phyloP scores from a whole-genome alignment of 2,329 filamentous ascomycete genomes.

The Fusarium sublunatum region DNA sequence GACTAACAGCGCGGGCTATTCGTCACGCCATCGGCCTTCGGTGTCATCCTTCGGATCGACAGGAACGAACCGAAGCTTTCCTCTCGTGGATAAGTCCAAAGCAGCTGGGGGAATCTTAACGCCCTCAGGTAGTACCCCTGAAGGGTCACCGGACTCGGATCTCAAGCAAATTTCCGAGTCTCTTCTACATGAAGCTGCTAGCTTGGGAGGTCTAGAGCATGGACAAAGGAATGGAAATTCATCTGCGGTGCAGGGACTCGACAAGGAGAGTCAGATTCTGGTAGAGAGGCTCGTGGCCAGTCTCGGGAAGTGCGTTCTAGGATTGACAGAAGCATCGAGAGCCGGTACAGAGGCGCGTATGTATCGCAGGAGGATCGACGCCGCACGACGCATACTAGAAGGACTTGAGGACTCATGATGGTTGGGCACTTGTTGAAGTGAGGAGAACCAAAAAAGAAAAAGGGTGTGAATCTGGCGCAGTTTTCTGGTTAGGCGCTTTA shows the following conservation, averaged over 20 bases:
- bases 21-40: conserved; percentile 57
- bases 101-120: conserved; percentile 59
- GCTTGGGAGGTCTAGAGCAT: conserved; percentile 53
- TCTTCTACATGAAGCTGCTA: conserved; percentile 61
- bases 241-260: conserved; percentile 60
- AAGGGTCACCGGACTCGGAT: conserved; percentile 62
- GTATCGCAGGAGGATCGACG: conserved; percentile 78
- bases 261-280: conserved; percentile 68
- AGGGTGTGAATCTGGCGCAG: conserved; percentile 25
- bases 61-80: conserved; percentile 71
- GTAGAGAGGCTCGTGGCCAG: conserved; percentile 70
- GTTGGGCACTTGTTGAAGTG: conserved; percentile 4
- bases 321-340: conserved; percentile 65
- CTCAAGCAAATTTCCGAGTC: conserved; percentile 60
- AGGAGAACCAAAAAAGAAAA: background rate
- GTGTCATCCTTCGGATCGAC: conserved; percentile 67
- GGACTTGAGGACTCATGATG: conserved; percentile 64
- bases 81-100: conserved; percentile 65
- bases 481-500: conserved; percentile 33
- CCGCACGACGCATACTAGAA: conserved; percentile 78
- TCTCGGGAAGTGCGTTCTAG: conserved; percentile 70
- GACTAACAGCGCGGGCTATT: conserved; percentile 31
- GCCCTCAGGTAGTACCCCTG: conserved; percentile 50
- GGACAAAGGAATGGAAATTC: conserved; percentile 41
- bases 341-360: conserved; percentile 69